phyloP scores from a whole-genome alignment of 768 basidiomycete genomes.

The Pholiota microspora region DNA sequence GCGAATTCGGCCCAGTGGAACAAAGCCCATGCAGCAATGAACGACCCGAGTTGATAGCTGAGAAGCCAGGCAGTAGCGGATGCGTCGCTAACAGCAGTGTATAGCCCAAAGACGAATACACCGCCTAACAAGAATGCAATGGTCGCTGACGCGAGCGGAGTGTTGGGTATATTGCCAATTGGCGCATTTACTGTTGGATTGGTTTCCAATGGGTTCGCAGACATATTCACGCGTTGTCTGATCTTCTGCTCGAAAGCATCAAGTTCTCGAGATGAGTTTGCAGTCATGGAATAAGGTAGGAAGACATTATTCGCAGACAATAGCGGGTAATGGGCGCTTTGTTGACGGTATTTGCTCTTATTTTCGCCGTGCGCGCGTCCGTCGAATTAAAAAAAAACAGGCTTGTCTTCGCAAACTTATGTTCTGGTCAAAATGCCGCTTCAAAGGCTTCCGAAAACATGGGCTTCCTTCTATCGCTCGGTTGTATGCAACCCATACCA shows the following conservation, averaged over 20 bases:
- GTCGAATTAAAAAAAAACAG: background rate
- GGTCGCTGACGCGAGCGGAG: conserved; percentile 72
- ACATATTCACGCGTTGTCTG: conserved; percentile 34
- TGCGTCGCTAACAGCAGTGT: conserved; percentile 48
- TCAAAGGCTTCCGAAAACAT: conserved; percentile 12
- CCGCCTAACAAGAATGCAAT: conserved; percentile 88
- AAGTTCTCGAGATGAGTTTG: conserved; percentile 25
- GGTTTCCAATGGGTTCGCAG: conserved; percentile 48
- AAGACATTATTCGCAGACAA: background rate
- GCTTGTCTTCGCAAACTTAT: conserved; percentile 13
- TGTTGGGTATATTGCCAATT: conserved; percentile 78
- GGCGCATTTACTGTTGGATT: conserved; percentile 41
- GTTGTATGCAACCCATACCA: conserved; percentile 26
- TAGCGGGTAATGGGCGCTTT: background rate
- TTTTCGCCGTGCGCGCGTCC: background rate
- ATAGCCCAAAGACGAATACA: conserved; percentile 56
- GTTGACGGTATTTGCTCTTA: background rate
- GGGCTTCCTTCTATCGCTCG: conserved; percentile 13
- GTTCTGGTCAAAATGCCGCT: conserved; percentile 22
- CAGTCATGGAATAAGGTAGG: conserved; percentile 5
- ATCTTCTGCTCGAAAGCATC: conserved; percentile 31
- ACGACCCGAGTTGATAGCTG: conserved; percentile 79
- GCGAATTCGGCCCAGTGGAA: conserved; percentile 97
- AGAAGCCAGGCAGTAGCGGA: conserved; percentile 53
- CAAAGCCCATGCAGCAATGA: conserved; percentile 74